Conservation (phyloP, 2,329 filamentous ascomycete species). For the Penicillium sp. region DNA sequence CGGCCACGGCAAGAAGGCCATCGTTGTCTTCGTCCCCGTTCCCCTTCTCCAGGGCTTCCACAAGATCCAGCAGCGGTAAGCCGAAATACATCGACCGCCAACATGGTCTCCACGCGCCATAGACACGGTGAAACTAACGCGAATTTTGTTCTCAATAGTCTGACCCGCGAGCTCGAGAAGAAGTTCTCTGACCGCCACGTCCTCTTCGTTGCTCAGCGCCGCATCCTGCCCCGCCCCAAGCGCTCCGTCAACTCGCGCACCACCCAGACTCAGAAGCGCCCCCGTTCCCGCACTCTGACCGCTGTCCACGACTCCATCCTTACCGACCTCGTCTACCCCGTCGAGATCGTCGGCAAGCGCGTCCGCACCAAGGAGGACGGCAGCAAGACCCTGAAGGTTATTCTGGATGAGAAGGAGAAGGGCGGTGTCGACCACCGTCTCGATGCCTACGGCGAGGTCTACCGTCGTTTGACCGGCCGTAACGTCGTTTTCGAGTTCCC, state of each 20-base stretch:
- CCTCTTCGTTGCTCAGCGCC: constrained; percentile 96
- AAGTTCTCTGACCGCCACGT: constrained; percentile 99
- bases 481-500: constrained; percentile 98
- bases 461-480: constrained; percentile 96
- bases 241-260: constrained; percentile 95
- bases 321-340: constrained; percentile 95
- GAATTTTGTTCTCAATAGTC: constrained; percentile 52
- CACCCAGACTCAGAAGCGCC: constrained; percentile 97
- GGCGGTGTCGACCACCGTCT: constrained; percentile 99
- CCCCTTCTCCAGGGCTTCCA: constrained; percentile 98
- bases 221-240: constrained; percentile 98
- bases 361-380: constrained; percentile 98
- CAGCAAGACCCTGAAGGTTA: constrained; percentile 97
- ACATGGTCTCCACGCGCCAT: background rate
- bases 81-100: constrained; percentile 12
- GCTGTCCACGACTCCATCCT: constrained; percentile 99
- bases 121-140: constrained; percentile 9
- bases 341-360: constrained; percentile 99
- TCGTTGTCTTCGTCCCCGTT: constrained; percentile 99
- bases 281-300: constrained; percentile 94
- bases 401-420: constrained; percentile 99
- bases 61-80: constrained; percentile 99
- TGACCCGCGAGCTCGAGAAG: constrained; percentile 99
- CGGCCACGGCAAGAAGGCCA: constrained; percentile 99
- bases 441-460: constrained; percentile 99